Conservation (phyloP, 306 rosid species). For the Abrus precatorius region DNA sequence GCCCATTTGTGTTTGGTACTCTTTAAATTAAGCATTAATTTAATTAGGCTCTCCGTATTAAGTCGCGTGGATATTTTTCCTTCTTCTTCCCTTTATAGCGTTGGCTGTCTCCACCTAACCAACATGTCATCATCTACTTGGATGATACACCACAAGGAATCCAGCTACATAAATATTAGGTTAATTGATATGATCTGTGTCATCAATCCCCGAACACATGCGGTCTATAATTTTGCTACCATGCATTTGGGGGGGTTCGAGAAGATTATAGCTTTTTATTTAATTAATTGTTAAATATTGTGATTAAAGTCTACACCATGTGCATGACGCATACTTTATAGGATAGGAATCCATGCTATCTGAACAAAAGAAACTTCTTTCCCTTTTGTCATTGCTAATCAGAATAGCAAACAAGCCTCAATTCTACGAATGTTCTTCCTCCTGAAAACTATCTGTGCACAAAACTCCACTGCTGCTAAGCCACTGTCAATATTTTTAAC, state of each 20-base stretch:
- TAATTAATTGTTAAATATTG: not conserved
- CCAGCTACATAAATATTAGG: not conserved
- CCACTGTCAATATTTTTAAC: too few relatives aligned
- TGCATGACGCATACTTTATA: not conserved
- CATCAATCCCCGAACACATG: not conserved
- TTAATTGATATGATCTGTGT: not conserved
- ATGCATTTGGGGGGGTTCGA: not conserved
- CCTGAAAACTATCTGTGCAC: not conserved
- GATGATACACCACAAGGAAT: not conserved
- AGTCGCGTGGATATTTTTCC: not conserved
- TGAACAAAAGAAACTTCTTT: not conserved
- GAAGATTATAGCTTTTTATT: not conserved
- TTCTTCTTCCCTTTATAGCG: not conserved
- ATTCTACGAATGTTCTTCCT: not conserved
- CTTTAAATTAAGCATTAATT: too few relatives aligned
- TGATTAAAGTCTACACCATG: not conserved
- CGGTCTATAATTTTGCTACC: not conserved
- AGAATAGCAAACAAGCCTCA: not conserved
- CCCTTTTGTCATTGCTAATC: not conserved
- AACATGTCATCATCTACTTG: not conserved
- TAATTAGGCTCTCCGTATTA: not conserved
- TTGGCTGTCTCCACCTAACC: not conserved
- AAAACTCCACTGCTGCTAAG: not conserved
- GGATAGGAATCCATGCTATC: conserved; percentile 12
- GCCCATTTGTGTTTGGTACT: not conserved